Evolutionary conservation across 1,284 basidiomycete species (phyloP).

Genomic region (Rhodotorula sp.): DNA sequence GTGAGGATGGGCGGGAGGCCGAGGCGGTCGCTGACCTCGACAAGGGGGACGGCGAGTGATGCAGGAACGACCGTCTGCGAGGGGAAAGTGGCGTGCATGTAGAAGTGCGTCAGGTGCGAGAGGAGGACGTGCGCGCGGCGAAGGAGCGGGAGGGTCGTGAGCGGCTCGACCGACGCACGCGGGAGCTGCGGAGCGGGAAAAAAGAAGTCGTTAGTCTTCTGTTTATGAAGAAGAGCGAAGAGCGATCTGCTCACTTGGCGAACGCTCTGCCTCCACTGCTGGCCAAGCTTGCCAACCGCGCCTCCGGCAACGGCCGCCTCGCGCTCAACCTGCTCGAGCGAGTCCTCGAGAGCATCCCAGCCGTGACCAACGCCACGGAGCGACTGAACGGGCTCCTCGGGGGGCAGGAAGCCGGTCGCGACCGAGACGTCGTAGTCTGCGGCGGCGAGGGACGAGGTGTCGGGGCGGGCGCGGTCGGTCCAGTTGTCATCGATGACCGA

Average conservation of each 20-base stretch:
- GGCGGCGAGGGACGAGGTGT: constrained; percentile 81
- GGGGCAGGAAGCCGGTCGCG: constrained; percentile 88
- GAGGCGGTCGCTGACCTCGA: constrained; percentile 72
- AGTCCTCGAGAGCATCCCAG: constrained; percentile 48
- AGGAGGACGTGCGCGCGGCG: constrained; percentile 83
- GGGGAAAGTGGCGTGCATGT: constrained; percentile 74
- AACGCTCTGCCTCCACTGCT: constrained; percentile 54
- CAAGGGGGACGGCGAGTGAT: constrained; percentile 73
- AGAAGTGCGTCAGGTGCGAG: constrained; percentile 82
- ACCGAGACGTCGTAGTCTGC: constrained; percentile 96
- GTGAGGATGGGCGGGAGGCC: constrained; percentile 87
- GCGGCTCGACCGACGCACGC: constrained; percentile 13
- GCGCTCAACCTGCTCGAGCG: constrained; percentile 58
- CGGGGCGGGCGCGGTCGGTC: constrained; percentile 51
- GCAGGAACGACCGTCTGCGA: constrained; percentile 63
- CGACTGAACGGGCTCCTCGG: constrained; percentile 67
- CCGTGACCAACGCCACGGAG: constrained; percentile 67
- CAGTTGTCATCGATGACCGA: constrained; percentile 18
- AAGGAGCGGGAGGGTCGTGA: constrained; percentile 57
- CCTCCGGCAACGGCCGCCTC: constrained; percentile 46
- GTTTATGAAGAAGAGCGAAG: neutral
- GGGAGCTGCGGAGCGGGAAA: constrained; percentile 28
- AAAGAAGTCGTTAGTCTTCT: neutral
- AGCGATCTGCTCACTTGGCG: constrained; percentile 55
- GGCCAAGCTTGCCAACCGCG: constrained; percentile 60